A percentile compares a stretch with the other conserved stretches of the same genome.
phyloP scores from a whole-genome alignment of 768 basidiomycete species.

The Leccinum arenicola region DNA sequence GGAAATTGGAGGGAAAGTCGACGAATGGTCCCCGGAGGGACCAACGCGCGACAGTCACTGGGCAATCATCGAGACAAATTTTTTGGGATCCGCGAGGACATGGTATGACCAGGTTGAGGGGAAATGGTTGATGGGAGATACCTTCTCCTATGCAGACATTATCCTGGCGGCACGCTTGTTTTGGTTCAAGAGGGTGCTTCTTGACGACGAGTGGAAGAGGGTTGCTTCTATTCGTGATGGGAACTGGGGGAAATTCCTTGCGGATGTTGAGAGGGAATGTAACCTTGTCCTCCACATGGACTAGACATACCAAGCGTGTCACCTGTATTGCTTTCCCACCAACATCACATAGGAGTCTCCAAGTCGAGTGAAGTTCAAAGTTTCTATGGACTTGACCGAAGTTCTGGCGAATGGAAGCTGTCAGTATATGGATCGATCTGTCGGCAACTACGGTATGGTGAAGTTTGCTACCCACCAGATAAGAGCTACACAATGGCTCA shows the following conservation, averaged over 20 bases:
- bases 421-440: neutral
- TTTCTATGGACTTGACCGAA: neutral
- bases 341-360: neutral
- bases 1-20: neutral
- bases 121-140: neutral
- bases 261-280: constrained; percentile 28
- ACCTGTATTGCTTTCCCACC: neutral
- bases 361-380: neutral
- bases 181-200: constrained; percentile 20
- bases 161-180: constrained; percentile 16
- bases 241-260: constrained; percentile 24
- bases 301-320: neutral
- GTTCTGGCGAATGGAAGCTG: neutral
- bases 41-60: neutral
- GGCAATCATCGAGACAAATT: constrained; percentile 11
- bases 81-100: neutral
- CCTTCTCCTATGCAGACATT: constrained; percentile 32
- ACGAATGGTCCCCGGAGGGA: neutral
- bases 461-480: neutral
- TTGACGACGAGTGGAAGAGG: constrained; percentile 26
- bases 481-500: neutral
- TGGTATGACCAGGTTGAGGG: neutral
- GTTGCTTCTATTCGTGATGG: constrained; percentile 24
- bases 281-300: constrained; percentile 7
- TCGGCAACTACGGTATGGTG: neutral